A percentile compares a stretch with the other conserved stretches of the same genome.
Conservation (phyloP, 331 rosid genomes). For the Phaseolus coccineus region DNA sequence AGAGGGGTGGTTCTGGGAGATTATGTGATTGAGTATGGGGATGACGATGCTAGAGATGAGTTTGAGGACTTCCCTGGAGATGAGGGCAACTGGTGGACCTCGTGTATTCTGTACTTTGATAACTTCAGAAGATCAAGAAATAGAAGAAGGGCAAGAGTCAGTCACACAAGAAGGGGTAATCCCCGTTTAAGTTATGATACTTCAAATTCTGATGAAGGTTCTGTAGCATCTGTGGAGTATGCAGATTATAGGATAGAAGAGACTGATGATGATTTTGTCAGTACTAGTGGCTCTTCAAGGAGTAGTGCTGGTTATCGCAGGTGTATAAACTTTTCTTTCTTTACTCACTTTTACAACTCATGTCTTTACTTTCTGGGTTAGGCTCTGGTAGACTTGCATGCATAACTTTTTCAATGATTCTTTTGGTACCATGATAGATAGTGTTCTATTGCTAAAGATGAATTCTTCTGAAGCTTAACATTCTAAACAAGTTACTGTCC, state of each 20-base stretch:
- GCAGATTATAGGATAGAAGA: conserved; percentile 77
- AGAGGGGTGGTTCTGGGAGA: conserved; percentile 94
- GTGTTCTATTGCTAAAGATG: background rate
- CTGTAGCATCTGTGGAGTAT: conserved; percentile 76
- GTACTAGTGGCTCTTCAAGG: conserved; percentile 66
- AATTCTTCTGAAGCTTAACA: background rate
- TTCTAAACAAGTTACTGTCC: background rate
- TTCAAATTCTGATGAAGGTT: conserved; percentile 87
- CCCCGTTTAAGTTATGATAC: conserved; percentile 75
- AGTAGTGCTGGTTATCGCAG: conserved; percentile 72
- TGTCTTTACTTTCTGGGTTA: conserved; percentile 20
- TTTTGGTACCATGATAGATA: background rate
- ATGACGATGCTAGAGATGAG: conserved; percentile 81
- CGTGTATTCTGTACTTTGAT: conserved; percentile 87
- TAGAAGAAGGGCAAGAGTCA: conserved; percentile 79
- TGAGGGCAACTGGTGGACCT: conserved; percentile 96
- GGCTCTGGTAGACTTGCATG: conserved; percentile 6
- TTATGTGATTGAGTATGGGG: conserved; percentile 94
- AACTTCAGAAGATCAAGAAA: conserved; percentile 87
- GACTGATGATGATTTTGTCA: conserved; percentile 71
- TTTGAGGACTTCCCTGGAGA: conserved; percentile 92
- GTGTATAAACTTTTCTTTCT: conserved; percentile 52
- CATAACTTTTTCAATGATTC: conserved; percentile 2
- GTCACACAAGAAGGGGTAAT: conserved; percentile 70
- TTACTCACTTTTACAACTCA: conserved; percentile 25